phyloP scores from a whole-genome alignment of 2,329 filamentous ascomycete species.

The Colletotrichum gigasporum region DNA sequence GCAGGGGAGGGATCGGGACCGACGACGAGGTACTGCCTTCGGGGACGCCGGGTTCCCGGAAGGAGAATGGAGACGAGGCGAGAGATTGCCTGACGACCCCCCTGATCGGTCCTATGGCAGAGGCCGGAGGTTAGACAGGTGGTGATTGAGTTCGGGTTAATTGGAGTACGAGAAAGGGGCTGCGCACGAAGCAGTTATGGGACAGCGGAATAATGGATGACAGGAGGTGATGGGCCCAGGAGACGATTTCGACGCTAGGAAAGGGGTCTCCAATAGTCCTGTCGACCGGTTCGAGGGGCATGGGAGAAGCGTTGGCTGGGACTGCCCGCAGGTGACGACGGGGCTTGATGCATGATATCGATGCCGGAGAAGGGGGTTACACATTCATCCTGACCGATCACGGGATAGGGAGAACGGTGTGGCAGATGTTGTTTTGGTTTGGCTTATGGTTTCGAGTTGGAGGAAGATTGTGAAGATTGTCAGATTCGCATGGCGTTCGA shows the following conservation, averaged over 20 bases:
- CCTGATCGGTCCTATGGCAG: slow-evolving; percentile 47
- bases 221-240: no score
- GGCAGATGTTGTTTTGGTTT: not conserved
- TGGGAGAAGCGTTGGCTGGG: no score
- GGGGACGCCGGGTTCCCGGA: slow-evolving; percentile 48
- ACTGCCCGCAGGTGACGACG: no score
- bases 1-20: slow-evolving; percentile 46
- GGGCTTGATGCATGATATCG: no score
- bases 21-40: slow-evolving; percentile 48
- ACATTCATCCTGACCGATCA: no score
- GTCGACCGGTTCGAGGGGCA: no score
- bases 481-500: not conserved
- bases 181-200: no score
- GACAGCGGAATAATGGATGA: no score
- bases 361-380: no score
- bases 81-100: slow-evolving; percentile 65
- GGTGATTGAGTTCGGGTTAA: slow-evolving; percentile 10
- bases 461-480: not conserved
- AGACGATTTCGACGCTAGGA: no score
- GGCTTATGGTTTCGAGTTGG: not conserved
- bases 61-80: slow-evolving; percentile 75
- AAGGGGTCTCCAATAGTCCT: no score
- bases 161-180: not conserved
- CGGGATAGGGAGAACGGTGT: no score
- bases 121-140: slow-evolving; percentile 52